Evolutionary conservation across 2,329 filamentous ascomycete genomes (phyloP).

Genomic region (Neoarthrinium moseri): DNA sequence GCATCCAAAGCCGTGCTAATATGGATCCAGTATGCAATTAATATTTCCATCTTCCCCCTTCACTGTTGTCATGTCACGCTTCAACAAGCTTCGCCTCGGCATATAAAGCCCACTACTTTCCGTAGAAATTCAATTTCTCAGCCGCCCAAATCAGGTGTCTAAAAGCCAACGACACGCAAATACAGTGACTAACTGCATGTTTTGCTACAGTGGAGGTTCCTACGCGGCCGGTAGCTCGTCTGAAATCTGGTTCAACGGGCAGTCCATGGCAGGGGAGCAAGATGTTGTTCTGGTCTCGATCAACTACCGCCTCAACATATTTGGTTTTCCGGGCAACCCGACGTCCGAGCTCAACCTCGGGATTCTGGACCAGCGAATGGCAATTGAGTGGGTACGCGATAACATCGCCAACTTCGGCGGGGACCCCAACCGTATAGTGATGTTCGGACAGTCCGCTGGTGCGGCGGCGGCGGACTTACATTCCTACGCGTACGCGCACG

Average conservation of each 20-base stretch:
- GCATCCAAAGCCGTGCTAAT: slow-evolving; percentile 15
- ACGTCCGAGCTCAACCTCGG: slow-evolving; percentile 34
- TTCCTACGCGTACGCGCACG: slow-evolving; percentile 45
- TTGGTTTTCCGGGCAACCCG: slow-evolving; percentile 14
- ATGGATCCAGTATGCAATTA: slow-evolving; percentile 11
- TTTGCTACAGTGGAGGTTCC: slow-evolving; percentile 9
- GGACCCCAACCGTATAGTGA: slow-evolving; percentile 31
- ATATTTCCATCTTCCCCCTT: not conserved
- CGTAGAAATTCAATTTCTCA: not conserved
- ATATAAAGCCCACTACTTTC: slow-evolving; percentile 1
- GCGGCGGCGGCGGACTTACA: slow-evolving; percentile 42
- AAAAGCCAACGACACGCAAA: not conserved
- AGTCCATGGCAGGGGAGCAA: slow-evolving; percentile 25
- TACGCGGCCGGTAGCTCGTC: slow-evolving; percentile 8
- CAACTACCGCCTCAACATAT: slow-evolving; percentile 26
- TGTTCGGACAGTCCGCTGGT: slow-evolving; percentile 41
- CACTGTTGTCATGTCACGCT: too few species aligned
- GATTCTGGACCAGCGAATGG: slow-evolving; percentile 43
- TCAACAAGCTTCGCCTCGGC: not conserved
- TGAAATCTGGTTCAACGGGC: slow-evolving; percentile 16
- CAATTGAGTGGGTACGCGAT: slow-evolving; percentile 42
- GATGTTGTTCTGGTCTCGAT: slow-evolving; percentile 33
- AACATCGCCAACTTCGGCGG: slow-evolving; percentile 44
- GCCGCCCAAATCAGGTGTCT: not conserved
- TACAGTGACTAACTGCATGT: not conserved